A percentile compares a stretch with the other conserved stretches of the same genome.
phyloP scores from a whole-genome alignment of 2,329 filamentous ascomycete genomes.

The Hypomyces perniciosus region DNA sequence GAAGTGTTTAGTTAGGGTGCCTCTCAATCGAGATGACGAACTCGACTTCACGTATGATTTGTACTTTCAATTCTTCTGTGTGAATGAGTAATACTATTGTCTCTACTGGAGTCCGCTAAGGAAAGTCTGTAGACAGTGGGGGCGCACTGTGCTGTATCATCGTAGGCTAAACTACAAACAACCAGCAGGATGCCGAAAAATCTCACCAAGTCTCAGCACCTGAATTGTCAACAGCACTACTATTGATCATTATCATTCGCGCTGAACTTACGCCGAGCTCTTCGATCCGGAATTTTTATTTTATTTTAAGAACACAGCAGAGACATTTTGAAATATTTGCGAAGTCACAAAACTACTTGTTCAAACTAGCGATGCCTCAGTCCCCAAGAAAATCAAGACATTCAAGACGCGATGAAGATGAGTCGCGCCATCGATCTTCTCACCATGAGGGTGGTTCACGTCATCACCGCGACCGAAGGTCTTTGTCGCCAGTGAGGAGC shows the following conservation, averaged over 20 bases:
- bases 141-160: neutral
- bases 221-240: too few species aligned
- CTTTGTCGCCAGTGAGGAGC: slow-evolving; percentile 6
- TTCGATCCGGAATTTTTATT: too few species aligned
- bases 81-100: neutral
- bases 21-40: neutral
- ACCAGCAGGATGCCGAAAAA: neutral
- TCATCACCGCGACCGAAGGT: slow-evolving; percentile 2
- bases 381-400: slow-evolving; percentile 3
- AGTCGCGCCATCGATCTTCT: slow-evolving; percentile 2
- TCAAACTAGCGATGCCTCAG: neutral
- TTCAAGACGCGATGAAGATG: slow-evolving; percentile 8
- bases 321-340: too few species aligned
- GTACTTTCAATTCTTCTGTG: neutral
- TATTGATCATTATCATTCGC: too few species aligned
- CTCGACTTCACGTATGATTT: neutral
- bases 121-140: neutral
- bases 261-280: too few species aligned
- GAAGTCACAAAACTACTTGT: neutral
- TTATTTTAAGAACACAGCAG: too few species aligned
- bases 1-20: neutral
- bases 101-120: neutral
- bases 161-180: neutral
- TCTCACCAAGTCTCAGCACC: neutral
- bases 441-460: slow-evolving; percentile 3